Base-by-base conservation (phyloP, 2,329 filamentous ascomycete genomes). In the Eutypa lata region DNA sequence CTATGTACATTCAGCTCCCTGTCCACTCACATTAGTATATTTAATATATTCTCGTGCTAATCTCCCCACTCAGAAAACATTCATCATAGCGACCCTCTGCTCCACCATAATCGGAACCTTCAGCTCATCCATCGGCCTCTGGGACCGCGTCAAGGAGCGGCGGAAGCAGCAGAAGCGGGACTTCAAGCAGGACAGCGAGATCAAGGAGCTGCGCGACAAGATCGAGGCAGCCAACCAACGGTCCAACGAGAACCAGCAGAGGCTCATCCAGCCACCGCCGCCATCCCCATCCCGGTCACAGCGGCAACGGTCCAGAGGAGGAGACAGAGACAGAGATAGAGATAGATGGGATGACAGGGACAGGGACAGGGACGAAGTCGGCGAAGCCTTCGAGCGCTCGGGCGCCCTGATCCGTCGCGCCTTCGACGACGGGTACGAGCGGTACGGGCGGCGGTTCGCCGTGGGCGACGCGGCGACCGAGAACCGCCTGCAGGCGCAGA, bases 21-120 rank as follows among this genome's bases (percentile, higher is more conserved):
- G n/a, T n/a, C n/a, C n/a, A n/a, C n/a, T n/a, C n/a, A n/a, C n/a
- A n/a, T n/a, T n/a, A n/a, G n/a, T n/a, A n/a, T n/a, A n/a, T n/a
- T n/a, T n/a, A n/a, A n/a, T n/a, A n/a, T n/a, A 31, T 31, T 5
- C 26, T 31, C 26, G 26, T 31, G 26, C 26, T 31, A 31, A 31
- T 10, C 10, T 5, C 5, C 10, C 10, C 10, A 6, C 26, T 31
- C 33, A 72, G 68, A 68, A 71, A 65, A 67, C 67, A 5, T 73
- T 72, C 56, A 69, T 72, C 35, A 61, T 73, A 26, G 70, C 70
- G n/a, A 72, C 70, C 2, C 66, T 73, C 21, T 66, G 68, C 45
- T 72, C 70, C 13, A 73, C 71, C 7, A 63, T 73, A 14, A 64
- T 71, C 49, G 68, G 70, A 44, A 72, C 70, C 2, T 72, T 73